Evolutionary conservation across 306 rosid species (phyloP).

Genomic region (Corylus heterophylla): DNA sequence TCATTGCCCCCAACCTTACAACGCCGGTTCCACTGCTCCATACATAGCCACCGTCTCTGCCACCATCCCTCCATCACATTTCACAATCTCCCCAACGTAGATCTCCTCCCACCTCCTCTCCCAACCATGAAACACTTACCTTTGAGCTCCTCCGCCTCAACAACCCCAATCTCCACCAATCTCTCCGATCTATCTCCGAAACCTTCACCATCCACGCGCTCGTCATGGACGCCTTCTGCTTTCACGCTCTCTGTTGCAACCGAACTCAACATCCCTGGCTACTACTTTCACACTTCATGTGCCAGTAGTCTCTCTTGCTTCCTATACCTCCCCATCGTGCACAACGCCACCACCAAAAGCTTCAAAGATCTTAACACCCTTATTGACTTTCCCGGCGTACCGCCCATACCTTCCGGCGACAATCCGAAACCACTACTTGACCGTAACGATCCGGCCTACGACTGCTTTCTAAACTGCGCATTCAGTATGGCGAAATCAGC

Average conservation of each 20-base stretch:
- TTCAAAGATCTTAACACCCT: constrained; percentile 15
- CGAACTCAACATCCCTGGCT: constrained; percentile 36
- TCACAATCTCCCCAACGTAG: constrained; percentile 29
- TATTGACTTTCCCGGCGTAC: constrained; percentile 31
- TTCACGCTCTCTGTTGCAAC: constrained; percentile 9
- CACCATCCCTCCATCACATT: constrained; percentile 34
- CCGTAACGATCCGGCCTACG: constrained; percentile 22
- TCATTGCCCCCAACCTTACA: constrained; percentile 41
- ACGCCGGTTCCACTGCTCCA: constrained; percentile 21
- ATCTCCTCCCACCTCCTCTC: constrained; percentile 11
- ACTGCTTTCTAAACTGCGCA: constrained; percentile 1
- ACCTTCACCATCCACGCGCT: constrained; percentile 29
- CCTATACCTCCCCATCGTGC: constrained; percentile 19
- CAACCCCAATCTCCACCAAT: constrained; percentile 24
- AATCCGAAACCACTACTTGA: constrained; percentile 30
- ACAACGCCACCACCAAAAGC: constrained; percentile 17
- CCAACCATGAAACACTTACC: constrained; percentile 22
- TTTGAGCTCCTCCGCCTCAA: constrained; percentile 25
- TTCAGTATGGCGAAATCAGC: constrained; percentile 20
- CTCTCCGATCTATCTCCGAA: constrained; percentile 17
- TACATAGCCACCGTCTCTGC: constrained; percentile 35
- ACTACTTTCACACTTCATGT: constrained; percentile 36
- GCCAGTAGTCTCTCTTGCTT: constrained; percentile 16
- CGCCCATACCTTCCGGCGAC: constrained; percentile 8
- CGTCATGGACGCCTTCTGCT: constrained; percentile 45